Evolutionary conservation across 345 rosid genomes (phyloP).

Genomic region (Ceriops decandra): DNA sequence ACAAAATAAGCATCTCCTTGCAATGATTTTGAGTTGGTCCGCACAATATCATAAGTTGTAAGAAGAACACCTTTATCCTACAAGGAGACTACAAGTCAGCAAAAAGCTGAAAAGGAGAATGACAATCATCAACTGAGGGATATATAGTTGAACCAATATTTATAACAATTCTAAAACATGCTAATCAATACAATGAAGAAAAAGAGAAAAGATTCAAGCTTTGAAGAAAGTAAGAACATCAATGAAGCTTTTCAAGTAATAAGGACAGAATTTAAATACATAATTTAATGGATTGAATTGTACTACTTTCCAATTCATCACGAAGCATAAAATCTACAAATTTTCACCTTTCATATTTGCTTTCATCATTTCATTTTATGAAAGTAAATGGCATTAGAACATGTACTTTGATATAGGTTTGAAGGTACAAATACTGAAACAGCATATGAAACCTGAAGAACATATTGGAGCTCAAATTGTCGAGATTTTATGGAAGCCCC

Average conservation of each 20-base stretch:
- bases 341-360: background rate
- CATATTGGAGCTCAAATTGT: conserved; percentile 78
- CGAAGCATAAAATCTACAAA: background rate
- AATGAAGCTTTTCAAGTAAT: no score
- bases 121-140: conserved; percentile 1
- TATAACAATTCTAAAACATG: background rate
- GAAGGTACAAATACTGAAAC: conserved; percentile 11
- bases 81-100: conserved; percentile 20
- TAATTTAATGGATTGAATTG: no score
- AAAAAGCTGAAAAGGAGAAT: conserved; percentile 7
- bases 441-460: conserved; percentile 62
- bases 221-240: no score
- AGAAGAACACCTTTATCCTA: conserved; percentile 88
- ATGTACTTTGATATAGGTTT: background rate
- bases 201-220: no score
- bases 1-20: conserved; percentile 41
- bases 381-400: background rate
- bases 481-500: conserved; percentile 73
- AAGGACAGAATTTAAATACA: no score
- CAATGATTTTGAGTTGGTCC: conserved; percentile 74
- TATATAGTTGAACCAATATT: background rate
- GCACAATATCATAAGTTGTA: conserved; percentile 91
- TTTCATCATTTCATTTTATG: background rate
- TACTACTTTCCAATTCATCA: background rate
- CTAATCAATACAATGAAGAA: no score